phyloP scores from a whole-genome alignment of 2,329 filamentous ascomycete genomes.

The Colletotrichum costaricense region DNA sequence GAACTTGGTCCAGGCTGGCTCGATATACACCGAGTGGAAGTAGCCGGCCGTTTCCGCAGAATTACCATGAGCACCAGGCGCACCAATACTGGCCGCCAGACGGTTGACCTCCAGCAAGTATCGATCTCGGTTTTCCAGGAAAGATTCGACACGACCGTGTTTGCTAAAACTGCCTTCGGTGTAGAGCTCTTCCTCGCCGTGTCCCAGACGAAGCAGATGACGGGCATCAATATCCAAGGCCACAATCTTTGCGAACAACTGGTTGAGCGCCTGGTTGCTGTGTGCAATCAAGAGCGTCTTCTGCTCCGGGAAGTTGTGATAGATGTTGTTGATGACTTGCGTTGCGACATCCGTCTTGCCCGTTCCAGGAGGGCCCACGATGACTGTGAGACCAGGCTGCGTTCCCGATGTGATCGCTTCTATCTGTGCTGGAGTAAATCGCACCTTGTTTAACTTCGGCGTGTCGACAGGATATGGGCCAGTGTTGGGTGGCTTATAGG shows the following conservation, averaged over 20 bases:
- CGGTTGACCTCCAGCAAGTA: slow-evolving; percentile 88
- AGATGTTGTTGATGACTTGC: slow-evolving; percentile 98
- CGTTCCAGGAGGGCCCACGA: slow-evolving; percentile 95
- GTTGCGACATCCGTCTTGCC: slow-evolving; percentile 99
- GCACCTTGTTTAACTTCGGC: slow-evolving; percentile 83
- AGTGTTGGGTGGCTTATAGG: slow-evolving; percentile 88
- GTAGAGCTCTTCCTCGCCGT: slow-evolving; percentile 93
- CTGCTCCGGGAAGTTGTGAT: slow-evolving; percentile 96
- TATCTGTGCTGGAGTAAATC: slow-evolving; percentile 91
- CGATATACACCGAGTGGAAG: slow-evolving; percentile 92
- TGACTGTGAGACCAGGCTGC: slow-evolving; percentile 91
- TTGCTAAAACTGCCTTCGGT: slow-evolving; percentile 92
- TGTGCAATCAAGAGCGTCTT: slow-evolving; percentile 93
- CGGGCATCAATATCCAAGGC: slow-evolving; percentile 94
- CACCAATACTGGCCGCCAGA: slow-evolving; percentile 84
- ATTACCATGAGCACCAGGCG: slow-evolving; percentile 93
- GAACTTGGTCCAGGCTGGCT: slow-evolving; percentile 90
- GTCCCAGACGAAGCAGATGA: slow-evolving; percentile 90
- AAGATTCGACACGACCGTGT: slow-evolving; percentile 92
- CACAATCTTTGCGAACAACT: slow-evolving; percentile 98
- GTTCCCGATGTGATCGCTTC: slow-evolving; percentile 94
- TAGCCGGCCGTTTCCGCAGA: slow-evolving; percentile 98
- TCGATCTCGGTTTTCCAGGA: slow-evolving; percentile 85
- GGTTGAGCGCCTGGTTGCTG: slow-evolving; percentile 97
- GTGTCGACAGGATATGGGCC: slow-evolving; percentile 90